phyloP scores from a whole-genome alignment of 257 asterid genomes.

The Knoxia roxburghii region DNA sequence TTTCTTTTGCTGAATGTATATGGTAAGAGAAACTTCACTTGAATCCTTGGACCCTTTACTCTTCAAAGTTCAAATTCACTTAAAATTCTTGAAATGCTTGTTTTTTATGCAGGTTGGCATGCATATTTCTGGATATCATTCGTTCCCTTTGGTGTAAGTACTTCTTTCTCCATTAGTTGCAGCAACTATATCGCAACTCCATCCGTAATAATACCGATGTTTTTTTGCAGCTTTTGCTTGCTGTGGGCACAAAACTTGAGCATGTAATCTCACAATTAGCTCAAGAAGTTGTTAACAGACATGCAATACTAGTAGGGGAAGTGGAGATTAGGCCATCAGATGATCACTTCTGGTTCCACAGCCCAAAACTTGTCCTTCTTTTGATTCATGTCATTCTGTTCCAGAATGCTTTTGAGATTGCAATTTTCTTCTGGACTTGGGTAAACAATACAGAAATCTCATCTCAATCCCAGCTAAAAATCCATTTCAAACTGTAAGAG shows the following conservation, averaged over 20 bases:
- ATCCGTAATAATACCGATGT: no score
- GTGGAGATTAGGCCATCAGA: constrained; percentile 35
- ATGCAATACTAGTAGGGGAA: constrained; percentile 29
- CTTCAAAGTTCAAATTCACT: background rate
- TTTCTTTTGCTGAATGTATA: constrained; percentile 60
- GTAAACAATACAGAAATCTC: constrained; percentile 17
- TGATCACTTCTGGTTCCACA: constrained; percentile 35
- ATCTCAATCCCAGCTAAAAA: background rate
- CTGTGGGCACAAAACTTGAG: constrained; percentile 68
- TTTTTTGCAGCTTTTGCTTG: constrained; percentile 52
- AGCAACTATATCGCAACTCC: no score
- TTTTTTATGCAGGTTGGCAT: constrained; percentile 58
- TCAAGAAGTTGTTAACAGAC: constrained; percentile 34
- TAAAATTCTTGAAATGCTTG: background rate
- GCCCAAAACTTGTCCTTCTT: constrained; percentile 31
- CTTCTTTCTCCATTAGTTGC: no score
- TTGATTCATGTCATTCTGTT: constrained; percentile 32
- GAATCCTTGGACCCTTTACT: background rate
- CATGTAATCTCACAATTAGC: constrained; percentile 47
- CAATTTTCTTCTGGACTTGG: constrained; percentile 41
- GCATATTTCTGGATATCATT: constrained; percentile 73
- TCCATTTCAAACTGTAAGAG: background rate
- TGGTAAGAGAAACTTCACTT: constrained; percentile 35
- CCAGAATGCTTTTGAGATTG: constrained; percentile 42
- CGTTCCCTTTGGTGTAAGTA: constrained; percentile 52